phyloP scores from a whole-genome alignment of 192 early-diverging fungal genomes.

The Coemansia pectinata region DNA sequence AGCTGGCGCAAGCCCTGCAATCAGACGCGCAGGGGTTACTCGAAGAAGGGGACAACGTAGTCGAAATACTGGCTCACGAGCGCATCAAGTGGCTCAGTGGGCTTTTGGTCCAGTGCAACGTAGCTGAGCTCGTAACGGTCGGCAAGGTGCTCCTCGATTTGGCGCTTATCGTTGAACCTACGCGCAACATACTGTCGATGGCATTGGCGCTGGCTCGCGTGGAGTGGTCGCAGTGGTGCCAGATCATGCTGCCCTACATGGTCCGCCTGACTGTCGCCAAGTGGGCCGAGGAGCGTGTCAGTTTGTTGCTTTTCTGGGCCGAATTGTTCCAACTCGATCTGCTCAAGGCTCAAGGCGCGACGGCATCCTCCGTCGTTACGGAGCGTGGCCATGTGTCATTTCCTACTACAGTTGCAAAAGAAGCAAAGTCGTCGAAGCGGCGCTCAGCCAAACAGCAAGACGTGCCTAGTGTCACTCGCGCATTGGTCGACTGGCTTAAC shows the following conservation, averaged over 20 bases:
- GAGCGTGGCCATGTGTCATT: conserved; percentile 43
- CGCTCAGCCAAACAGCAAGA: background rate
- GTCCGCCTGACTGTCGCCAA: conserved; percentile 35
- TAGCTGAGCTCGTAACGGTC: conserved; percentile 30
- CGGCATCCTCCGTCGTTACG: conserved; percentile 31
- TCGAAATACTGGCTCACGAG: conserved; percentile 18
- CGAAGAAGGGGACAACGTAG: background rate
- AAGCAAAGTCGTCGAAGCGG: background rate
- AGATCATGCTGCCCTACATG: conserved; percentile 73
- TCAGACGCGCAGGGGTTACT: background rate
- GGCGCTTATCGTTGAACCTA: conserved; percentile 21
- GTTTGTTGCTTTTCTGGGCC: conserved; percentile 38
- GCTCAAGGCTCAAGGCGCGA: conserved; percentile 4
- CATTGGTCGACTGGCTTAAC: conserved; percentile 34
- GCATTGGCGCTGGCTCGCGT: conserved; percentile 67
- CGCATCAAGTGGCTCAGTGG: conserved; percentile 36
- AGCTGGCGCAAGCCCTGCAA: conserved; percentile 4
- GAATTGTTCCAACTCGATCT: conserved; percentile 29
- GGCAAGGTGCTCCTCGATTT: conserved; percentile 39
- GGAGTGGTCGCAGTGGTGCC: conserved; percentile 73
- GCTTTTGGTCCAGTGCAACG: conserved; percentile 30
- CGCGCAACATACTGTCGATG: conserved; percentile 63
- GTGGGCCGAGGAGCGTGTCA: conserved; percentile 16
- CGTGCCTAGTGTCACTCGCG: conserved; percentile 9
- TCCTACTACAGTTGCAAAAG: conserved; percentile 10